Percentiles rank a stretch among this genome's conserved stretches.
These are phyloP conservation scores for Allium sativum DNA, from an alignment of 106 monocot species.

Conservation along the genomic window DNA sequence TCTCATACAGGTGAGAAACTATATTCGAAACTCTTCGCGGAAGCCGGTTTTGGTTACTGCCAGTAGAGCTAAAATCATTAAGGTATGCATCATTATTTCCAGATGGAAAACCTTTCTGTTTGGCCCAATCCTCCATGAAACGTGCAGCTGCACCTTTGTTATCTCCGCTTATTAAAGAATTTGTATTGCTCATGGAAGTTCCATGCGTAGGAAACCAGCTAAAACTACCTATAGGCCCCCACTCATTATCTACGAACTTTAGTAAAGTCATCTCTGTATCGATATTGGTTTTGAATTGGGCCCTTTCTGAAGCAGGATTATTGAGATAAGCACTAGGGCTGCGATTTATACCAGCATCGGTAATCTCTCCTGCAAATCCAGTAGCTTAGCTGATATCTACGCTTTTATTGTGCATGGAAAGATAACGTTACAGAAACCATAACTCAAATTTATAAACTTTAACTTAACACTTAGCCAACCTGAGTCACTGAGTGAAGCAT, in stretches of 20 bases:
- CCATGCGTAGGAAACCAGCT: slow-evolving; percentile 99
- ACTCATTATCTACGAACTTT: slow-evolving; percentile 79
- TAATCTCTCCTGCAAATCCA: slow-evolving; percentile 57
- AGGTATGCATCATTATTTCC: slow-evolving; percentile 1
- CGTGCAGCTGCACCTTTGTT: slow-evolving; percentile 97
- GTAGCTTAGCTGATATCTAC: too few relatives aligned
- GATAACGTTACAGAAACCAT: too few relatives aligned
- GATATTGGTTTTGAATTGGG: slow-evolving; percentile 53
- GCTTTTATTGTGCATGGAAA: too few relatives aligned
- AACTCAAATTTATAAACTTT: too few relatives aligned
- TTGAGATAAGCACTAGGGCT: slow-evolving; percentile 90
- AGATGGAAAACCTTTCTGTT: slow-evolving; percentile 28
- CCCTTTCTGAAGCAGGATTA: slow-evolving; percentile 63
- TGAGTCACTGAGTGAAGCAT: too few relatives aligned
- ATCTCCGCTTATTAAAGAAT: slow-evolving; percentile 80
- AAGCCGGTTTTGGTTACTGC: slow-evolving; percentile 8
- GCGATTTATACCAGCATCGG: slow-evolving; percentile 78
- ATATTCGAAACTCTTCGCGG: slow-evolving; percentile 51
- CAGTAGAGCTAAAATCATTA: slow-evolving; percentile 9
- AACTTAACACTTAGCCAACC: too few relatives aligned
- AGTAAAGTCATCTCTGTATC: slow-evolving; percentile 85
- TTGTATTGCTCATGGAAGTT: slow-evolving; percentile 88
- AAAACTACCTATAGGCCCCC: slow-evolving; percentile 77
- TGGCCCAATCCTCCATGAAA: slow-evolving; percentile 92
- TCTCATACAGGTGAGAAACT: slow-evolving; percentile 40